These are phyloP conservation scores for Xylaria sp. DNA, from an alignment of 2,329 filamentous ascomycete genomes.

Conservation along the genomic window DNA sequence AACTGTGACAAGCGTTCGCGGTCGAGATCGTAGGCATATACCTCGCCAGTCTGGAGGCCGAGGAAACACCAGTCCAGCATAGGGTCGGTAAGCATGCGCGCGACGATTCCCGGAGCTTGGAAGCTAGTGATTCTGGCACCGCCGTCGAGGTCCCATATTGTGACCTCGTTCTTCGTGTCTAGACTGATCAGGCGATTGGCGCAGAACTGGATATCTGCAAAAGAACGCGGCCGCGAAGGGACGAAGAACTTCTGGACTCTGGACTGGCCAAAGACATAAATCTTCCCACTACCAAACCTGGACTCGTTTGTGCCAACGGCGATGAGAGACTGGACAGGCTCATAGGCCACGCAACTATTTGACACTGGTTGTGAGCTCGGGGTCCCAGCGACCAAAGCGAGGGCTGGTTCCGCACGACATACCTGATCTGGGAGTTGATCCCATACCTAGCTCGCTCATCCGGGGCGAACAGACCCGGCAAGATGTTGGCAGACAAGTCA, in stretches of 20 bases:
- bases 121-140: conserved; percentile 75
- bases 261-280: conserved; percentile 87
- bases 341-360: conserved; percentile 83
- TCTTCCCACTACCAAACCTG: conserved; percentile 84
- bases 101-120: conserved; percentile 80
- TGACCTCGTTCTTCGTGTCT: conserved; percentile 86
- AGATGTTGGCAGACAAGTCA: conserved; percentile 86
- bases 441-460: conserved; percentile 88
- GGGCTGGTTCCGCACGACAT: conserved; percentile 48
- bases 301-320: conserved; percentile 92
- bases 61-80: conserved; percentile 94
- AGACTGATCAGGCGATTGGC: conserved; percentile 86
- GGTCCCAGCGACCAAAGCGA: not conserved
- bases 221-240: conserved; percentile 77
- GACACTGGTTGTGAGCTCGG: conserved; percentile 13
- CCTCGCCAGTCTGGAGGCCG: conserved; percentile 82
- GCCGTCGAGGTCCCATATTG: conserved; percentile 81
- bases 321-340: conserved; percentile 91
- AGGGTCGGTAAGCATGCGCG: conserved; percentile 82
- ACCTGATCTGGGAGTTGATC: conserved; percentile 80
- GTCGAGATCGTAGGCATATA: conserved; percentile 94
- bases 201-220: conserved; percentile 84
- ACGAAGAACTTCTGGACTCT: conserved; percentile 81
- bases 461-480: conserved; percentile 80
- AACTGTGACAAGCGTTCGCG: conserved; percentile 79